phyloP scores from a whole-genome alignment of 2,329 filamentous ascomycete species.

The Cercospora beticola region DNA sequence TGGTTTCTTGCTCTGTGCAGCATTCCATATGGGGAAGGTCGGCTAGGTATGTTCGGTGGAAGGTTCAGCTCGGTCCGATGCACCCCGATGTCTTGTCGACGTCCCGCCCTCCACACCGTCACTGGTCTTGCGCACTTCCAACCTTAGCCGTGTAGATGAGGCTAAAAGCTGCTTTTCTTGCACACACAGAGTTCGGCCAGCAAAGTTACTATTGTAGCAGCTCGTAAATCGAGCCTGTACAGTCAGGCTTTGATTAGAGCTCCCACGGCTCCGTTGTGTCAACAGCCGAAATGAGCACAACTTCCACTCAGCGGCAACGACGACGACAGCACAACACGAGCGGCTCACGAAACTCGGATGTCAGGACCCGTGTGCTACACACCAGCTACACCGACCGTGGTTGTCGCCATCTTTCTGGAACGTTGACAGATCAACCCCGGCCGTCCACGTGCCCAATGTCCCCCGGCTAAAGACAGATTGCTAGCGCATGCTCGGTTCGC shows the following conservation, averaged over 20 bases:
- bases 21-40: not conserved
- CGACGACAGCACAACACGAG: not conserved
- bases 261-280: not conserved
- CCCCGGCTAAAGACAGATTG: slow-evolving; percentile 9
- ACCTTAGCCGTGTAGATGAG: slow-evolving; percentile 9
- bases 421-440: slow-evolving; percentile 8
- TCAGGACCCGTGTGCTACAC: not conserved
- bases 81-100: not conserved
- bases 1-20: not conserved
- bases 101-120: not conserved
- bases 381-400: not conserved
- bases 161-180: slow-evolving; percentile 4
- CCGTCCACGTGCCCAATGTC: not conserved
- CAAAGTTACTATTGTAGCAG: not conserved
- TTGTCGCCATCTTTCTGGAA: slow-evolving; percentile 14
- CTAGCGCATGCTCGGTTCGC: slow-evolving; percentile 5
- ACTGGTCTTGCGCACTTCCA: not conserved
- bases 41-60: not conserved
- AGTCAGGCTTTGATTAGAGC: not conserved
- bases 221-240: not conserved
- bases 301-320: not conserved
- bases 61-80: not conserved
- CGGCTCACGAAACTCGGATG: not conserved
- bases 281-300: not conserved
- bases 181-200: not conserved